Evolutionary conservation across 73 alveolate species (phyloP).

Genomic region (Tetrahymena malaccensis): DNA sequence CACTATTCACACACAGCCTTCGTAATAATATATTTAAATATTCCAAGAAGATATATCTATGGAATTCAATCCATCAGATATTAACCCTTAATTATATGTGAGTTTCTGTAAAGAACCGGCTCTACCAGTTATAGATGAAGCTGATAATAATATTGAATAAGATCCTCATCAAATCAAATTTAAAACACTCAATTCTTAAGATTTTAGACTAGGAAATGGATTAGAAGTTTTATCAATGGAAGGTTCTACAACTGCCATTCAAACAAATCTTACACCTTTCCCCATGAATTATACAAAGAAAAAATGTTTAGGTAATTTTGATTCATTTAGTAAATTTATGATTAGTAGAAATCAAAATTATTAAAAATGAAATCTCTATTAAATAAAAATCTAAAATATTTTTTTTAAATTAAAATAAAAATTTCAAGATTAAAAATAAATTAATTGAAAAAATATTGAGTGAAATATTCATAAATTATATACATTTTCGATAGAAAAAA

Average conservation of each 20-base stretch:
- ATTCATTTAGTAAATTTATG: too few species aligned
- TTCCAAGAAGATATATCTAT: background rate
- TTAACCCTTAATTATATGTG: background rate
- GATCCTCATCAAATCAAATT: background rate
- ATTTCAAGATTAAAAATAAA: too few species aligned
- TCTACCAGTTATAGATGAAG: background rate
- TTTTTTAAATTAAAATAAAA: background rate
- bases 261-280: background rate
- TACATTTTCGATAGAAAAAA: too few species aligned
- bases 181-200: background rate
- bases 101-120: background rate
- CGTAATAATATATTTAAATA: background rate
- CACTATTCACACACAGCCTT: background rate
- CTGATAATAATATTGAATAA: background rate
- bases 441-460: too few species aligned
- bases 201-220: background rate
- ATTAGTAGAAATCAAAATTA: background rate
- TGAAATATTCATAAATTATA: too few species aligned
- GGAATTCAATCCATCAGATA: background rate
- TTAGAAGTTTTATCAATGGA: background rate
- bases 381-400: background rate
- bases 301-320: background rate
- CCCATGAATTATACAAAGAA: background rate
- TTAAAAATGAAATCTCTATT: too few species aligned
- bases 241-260: background rate